A percentile compares a stretch with the other conserved stretches of the same genome.
These are phyloP conservation scores for Delphinella strobiligena DNA, from an alignment of 2,329 filamentous ascomycete genomes.

Conservation along the genomic window DNA sequence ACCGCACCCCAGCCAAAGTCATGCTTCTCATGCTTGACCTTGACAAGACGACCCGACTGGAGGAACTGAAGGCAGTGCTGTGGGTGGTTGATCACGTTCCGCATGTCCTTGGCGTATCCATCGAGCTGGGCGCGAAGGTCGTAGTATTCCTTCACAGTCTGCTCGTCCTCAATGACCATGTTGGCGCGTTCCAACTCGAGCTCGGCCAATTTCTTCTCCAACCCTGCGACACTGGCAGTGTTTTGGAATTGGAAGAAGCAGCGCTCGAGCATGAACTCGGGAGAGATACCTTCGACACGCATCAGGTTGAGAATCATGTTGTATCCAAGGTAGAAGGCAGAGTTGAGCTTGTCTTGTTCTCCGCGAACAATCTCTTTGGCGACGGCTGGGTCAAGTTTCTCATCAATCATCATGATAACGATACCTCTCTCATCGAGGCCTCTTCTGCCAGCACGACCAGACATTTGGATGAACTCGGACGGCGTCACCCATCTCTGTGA, in stretches of 20 bases:
- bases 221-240: constrained; percentile 66
- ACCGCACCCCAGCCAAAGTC: constrained; percentile 96
- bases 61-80: constrained; percentile 76
- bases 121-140: constrained; percentile 76
- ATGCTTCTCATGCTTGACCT: constrained; percentile 64
- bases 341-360: constrained; percentile 93
- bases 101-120: constrained; percentile 77
- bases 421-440: constrained; percentile 96
- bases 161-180: constrained; percentile 73
- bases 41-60: constrained; percentile 75
- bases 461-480: constrained; percentile 98
- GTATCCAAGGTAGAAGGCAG: constrained; percentile 93
- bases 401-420: constrained; percentile 99
- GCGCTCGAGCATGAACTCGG: constrained; percentile 95
- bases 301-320: constrained; percentile 98
- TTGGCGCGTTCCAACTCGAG: constrained; percentile 63
- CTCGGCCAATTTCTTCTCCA: constrained; percentile 73
- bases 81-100: constrained; percentile 81
- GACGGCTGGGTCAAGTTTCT: constrained; percentile 88
- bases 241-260: constrained; percentile 99
- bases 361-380: constrained; percentile 93
- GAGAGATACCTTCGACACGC: constrained; percentile 96
- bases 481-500: constrained; percentile 74
- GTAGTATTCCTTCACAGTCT: constrained; percentile 87
- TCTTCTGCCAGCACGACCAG: constrained; percentile 88